Conservation (phyloP, 148 eudicot species). For the Chenopodium quinoa region DNA sequence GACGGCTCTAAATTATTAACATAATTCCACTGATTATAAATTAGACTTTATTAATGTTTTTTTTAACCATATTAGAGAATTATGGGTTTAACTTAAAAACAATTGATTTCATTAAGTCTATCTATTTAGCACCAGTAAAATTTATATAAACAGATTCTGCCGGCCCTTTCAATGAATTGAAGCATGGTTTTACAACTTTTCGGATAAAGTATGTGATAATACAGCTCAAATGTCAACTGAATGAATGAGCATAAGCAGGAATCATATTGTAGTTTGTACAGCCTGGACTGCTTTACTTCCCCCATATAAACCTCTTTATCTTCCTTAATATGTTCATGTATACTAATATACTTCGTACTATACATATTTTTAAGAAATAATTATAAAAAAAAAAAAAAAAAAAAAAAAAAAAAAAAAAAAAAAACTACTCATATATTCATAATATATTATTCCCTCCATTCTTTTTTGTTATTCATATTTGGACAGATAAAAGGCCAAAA, state of each 20-base stretch:
- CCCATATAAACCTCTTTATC: too few relatives aligned
- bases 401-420: too few relatives aligned
- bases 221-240: slow-evolving; percentile 14
- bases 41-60: neutral
- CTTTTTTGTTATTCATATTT: too few relatives aligned
- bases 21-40: neutral
- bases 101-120: neutral
- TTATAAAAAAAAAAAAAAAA: too few relatives aligned
- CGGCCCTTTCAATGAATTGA: neutral
- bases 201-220: neutral
- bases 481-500: too few relatives aligned
- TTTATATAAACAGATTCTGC: neutral
- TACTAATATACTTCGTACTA: too few relatives aligned
- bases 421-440: too few relatives aligned
- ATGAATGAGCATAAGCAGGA: neutral
- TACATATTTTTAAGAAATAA: too few relatives aligned
- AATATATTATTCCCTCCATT: too few relatives aligned
- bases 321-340: too few relatives aligned
- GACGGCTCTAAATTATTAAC: neutral
- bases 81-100: neutral
- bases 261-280: neutral
- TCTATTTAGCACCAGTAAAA: neutral
- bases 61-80: too few relatives aligned
- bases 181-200: neutral
- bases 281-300: neutral